Evolutionary conservation across 2,329 filamentous ascomycete genomes (phyloP), one percentile per base, ranked within the genome.

Genomic region (Ilyonectria robusta): DNA sequence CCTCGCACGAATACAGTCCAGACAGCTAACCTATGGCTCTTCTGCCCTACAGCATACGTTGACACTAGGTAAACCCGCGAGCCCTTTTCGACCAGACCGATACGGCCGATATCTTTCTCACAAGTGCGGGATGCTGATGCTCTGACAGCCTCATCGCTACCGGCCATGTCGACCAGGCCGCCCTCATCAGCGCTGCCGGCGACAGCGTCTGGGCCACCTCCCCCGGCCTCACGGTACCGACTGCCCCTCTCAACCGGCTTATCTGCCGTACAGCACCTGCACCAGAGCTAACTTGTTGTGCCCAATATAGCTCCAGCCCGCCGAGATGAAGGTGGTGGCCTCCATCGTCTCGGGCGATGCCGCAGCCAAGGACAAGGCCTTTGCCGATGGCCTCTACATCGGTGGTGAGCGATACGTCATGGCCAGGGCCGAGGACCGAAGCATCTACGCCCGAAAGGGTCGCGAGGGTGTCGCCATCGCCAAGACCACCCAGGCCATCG

Each of bases 401-500:
- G 90, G 83, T 55, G 93, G 92, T 71, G 89, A 92, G 79, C 93
- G 93, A 82, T 98, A 92, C 81, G 88, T 98, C 79, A 86, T 92
- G 78, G 87, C 93, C 80, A 91, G 89, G 79, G 89, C 91, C 59
- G 93, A 95, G 69, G 94, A 93, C 35, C 87, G 92, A 80, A 92
- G 90, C 84, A 83, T 97, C 76, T 97, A 97, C 82, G 93, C 90
- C 72, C 94, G 95, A 88, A 71, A 89, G 86, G 94, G 93, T 76
- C 93, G 92, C 80, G 89, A 92, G 79, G 96, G 96, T 72, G 84
- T 97, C 77, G 87, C 92, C 79, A 89, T 96, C 76, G 91, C 91
- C 83, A 97, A 97, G 87, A 97, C 95, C 77, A 91, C 88, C 78
- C 92, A 97, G 84, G 94, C 94, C 75, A 91, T 98, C 81, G 89